Base-by-base conservation (phyloP, 768 basidiomycete species). In the Dictyophora rubrovolvata region DNA sequence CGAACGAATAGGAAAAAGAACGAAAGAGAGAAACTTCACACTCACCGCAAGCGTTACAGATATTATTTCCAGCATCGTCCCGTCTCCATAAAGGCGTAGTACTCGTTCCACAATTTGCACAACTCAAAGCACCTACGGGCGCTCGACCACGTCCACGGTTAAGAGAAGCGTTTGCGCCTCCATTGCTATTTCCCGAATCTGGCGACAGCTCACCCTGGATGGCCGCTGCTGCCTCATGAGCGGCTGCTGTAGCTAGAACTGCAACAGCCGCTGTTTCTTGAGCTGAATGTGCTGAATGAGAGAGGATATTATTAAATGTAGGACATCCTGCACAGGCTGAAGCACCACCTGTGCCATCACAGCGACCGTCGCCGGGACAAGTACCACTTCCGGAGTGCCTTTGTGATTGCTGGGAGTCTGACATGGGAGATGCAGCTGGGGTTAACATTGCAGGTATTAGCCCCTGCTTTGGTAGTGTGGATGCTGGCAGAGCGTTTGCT, bases 361-460 rank as follows among this genome's bases (percentile, higher is more conserved):
- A 99, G 65, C 90, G 82, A 35, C 96, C 96, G 73, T 97, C 96
- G 59, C 96, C 96, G 3, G 96, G 96, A 72, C 96, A 99, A n/a
- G 94, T 94, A 62, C 88, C 87, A 34, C 69, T 69, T 59, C 46
- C 50, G 54, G 61, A 55, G n/a, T 58, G 46, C 65, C 61, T 53
- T 66, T 61, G 68, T 52, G 55, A 60, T 57, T 64, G 65, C 33
- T 23, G 46, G 35, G 59, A 52, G 21, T 51, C 53, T 42, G 59
- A 50, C 59, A 62, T 50, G 12, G 69, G 65, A 0, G 63, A 63
- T 5, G 63, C 64, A 33, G 69, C 63, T n/a, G 68, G 65, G 21
- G 66, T 65, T 4, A 61, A 60, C 60, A 66, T 63, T 6, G 63
- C 60, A 21, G 66, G 63, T 7, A 28, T 42, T 42, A 42, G 42